Percentiles rank a stretch among this genome's conserved stretches.
Conservation (phyloP, 2,329 filamentous ascomycete genomes). For the Graphilbum ipis-grandicollis region DNA sequence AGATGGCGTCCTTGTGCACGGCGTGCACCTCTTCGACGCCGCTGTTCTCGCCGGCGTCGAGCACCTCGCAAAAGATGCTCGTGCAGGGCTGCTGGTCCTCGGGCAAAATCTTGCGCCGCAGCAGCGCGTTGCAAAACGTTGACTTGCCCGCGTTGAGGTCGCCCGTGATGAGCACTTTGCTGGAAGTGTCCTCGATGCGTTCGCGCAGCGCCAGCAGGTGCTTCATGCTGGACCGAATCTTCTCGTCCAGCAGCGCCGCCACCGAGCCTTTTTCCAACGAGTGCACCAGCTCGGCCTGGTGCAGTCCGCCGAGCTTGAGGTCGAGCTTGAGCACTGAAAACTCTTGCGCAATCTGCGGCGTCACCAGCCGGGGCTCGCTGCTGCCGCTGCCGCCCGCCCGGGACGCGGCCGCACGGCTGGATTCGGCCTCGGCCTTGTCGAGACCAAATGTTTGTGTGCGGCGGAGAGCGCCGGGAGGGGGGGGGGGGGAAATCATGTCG, state of each 20-base stretch:
- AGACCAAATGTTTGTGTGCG: conserved; percentile 57
- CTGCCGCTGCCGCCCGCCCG: conserved; percentile 26
- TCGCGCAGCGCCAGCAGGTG: conserved; percentile 77
- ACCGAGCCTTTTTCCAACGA: conserved; percentile 86
- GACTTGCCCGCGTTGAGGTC: conserved; percentile 97
- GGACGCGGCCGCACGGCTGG: conserved; percentile 51
- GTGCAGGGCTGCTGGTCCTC: conserved; percentile 98
- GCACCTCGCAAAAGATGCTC: conserved; percentile 92
- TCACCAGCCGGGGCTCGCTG: conserved; percentile 74
- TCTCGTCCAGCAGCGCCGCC: conserved; percentile 77
- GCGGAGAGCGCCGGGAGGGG: conserved; percentile 18
- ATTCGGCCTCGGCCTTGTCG: conserved; percentile 44
- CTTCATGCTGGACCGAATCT: conserved; percentile 84
- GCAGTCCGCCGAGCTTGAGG: conserved; percentile 70
- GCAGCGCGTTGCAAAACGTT: conserved; percentile 93
- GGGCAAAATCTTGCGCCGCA: conserved; percentile 80
- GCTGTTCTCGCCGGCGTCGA: conserved; percentile 81
- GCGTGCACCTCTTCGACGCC: conserved; percentile 92
- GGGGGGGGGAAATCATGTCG: conserved; percentile 17
- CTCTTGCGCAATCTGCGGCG: conserved; percentile 84
- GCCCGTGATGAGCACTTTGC: conserved; percentile 90
- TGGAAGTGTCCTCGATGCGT: conserved; percentile 91
- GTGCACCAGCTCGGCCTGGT: conserved; percentile 82
- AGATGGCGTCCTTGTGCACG: conserved; percentile 62
- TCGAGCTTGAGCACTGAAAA: conserved; percentile 94